Conservation (phyloP, 805 yeast species). For the Metschnikowia shivogae region DNA sequence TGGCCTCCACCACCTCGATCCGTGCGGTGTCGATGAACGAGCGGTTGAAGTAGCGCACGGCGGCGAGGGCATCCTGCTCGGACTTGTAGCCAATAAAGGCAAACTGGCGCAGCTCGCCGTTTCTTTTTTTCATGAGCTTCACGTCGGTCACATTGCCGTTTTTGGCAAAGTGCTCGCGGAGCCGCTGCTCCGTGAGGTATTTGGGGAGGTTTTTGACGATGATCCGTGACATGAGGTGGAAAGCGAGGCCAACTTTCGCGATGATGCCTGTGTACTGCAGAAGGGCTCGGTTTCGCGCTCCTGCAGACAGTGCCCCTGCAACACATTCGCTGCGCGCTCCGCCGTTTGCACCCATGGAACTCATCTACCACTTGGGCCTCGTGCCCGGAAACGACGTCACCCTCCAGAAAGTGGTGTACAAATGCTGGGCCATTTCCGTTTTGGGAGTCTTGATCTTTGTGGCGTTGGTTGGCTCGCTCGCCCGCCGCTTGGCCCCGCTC, state of each 20-base stretch:
- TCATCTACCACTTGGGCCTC: slow-evolving; percentile 31
- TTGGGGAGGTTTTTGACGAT: slow-evolving; percentile 87
- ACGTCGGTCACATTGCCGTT: slow-evolving; percentile 81
- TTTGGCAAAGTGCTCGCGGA: slow-evolving; percentile 59
- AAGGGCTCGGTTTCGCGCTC: background rate
- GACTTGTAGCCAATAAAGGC: slow-evolving; percentile 86
- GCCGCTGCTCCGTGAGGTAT: slow-evolving; percentile 68
- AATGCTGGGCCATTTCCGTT: slow-evolving; percentile 18
- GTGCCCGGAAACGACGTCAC: slow-evolving; percentile 17
- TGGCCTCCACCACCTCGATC: slow-evolving; percentile 77
- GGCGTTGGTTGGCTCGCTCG: slow-evolving; percentile 19
- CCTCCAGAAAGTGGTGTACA: slow-evolving; percentile 4
- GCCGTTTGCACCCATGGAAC: slow-evolving; percentile 21
- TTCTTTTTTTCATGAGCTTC: slow-evolving; percentile 71
- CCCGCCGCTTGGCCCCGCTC: slow-evolving; percentile 17
- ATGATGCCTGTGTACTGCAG: background rate
- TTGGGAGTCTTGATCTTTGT: slow-evolving; percentile 16
- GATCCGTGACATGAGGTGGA: slow-evolving; percentile 66
- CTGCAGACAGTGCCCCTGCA: background rate
- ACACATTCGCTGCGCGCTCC: background rate
- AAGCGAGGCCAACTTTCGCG: slow-evolving; percentile 9
- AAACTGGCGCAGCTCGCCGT: slow-evolving; percentile 87
- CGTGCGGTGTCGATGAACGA: slow-evolving; percentile 81
- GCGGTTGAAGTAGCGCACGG: slow-evolving; percentile 69
- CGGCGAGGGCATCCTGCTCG: slow-evolving; percentile 69